A percentile compares a stretch with the other conserved stretches of the same genome.
Conservation (phyloP, 179 eudicot species). For the Nepenthes alata region DNA sequence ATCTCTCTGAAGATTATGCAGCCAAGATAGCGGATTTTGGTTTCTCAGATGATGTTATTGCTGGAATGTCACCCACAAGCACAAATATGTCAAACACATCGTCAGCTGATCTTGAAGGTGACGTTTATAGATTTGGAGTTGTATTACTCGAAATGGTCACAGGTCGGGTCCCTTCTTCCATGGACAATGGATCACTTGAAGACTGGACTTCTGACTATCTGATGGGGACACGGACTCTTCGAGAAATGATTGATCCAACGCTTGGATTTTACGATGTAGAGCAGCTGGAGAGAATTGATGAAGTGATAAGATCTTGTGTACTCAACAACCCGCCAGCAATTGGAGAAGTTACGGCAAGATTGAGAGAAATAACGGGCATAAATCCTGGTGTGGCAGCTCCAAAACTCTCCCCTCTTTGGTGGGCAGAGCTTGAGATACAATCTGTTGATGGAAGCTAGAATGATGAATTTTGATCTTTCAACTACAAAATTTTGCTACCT, state of each 20-base stretch:
- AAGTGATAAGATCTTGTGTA: constrained; percentile 40
- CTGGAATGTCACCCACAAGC: constrained; percentile 16
- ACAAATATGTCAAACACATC: constrained; percentile 6
- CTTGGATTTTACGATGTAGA: constrained; percentile 25
- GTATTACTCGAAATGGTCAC: constrained; percentile 57
- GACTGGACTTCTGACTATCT: constrained; percentile 38
- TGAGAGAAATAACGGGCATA: constrained; percentile 46
- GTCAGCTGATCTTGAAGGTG: constrained; percentile 24
- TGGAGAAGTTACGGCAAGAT: constrained; percentile 35
- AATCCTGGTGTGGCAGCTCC: constrained; percentile 51
- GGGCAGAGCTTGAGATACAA: constrained; percentile 50
- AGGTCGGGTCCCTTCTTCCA: constrained; percentile 38
- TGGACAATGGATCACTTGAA: constrained; percentile 14
- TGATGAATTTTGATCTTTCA: not conserved
- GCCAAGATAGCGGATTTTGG: constrained; percentile 35
- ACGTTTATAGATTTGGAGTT: constrained; percentile 60
- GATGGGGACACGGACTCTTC: constrained; percentile 23
- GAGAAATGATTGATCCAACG: constrained; percentile 49
- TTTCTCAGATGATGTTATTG: constrained; percentile 41
- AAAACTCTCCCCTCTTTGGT: constrained; percentile 47
- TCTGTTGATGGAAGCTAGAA: constrained; percentile 20
- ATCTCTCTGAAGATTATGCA: constrained; percentile 33
- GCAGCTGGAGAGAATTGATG: constrained; percentile 31
- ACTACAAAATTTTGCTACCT: too few species aligned
- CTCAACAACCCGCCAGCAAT: constrained; percentile 39